Evolutionary conservation across 768 basidiomycete species (phyloP).

Genomic region (Termitomyces sp.): DNA sequence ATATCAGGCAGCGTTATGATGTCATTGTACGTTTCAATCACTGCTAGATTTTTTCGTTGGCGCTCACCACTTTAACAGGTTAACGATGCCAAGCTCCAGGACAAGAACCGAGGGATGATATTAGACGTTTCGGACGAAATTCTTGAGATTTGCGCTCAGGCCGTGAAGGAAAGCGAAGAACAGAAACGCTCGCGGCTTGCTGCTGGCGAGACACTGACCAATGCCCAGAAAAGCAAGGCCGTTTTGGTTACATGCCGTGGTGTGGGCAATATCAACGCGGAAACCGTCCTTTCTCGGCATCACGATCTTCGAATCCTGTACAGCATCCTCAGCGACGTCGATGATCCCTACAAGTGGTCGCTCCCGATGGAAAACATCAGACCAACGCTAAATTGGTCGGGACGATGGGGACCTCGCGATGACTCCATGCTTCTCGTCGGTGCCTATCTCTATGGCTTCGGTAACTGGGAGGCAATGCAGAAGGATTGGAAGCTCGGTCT

Average conservation of each 20-base stretch:
- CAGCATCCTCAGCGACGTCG: slow-evolving; percentile 69
- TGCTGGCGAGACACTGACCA: slow-evolving; percentile 85
- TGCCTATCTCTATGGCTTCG: slow-evolving; percentile 91
- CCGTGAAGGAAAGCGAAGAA: slow-evolving; percentile 81
- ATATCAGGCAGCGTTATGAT: slow-evolving; percentile 92
- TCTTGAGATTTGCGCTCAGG: slow-evolving; percentile 77
- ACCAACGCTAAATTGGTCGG: slow-evolving; percentile 94
- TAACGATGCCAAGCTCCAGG: slow-evolving; percentile 82
- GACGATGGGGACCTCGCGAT: slow-evolving; percentile 89
- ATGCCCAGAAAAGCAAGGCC: slow-evolving; percentile 96
- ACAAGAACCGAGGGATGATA: slow-evolving; percentile 94
- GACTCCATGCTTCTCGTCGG: slow-evolving; percentile 95
- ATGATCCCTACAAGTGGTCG: slow-evolving; percentile 78
- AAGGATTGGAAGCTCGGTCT: slow-evolving; percentile 84
- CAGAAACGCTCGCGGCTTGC: slow-evolving; percentile 75
- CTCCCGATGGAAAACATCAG: slow-evolving; percentile 94
- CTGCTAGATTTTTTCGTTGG: slow-evolving; percentile 1
- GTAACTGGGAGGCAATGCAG: slow-evolving; percentile 94
- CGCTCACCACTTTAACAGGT: slow-evolving; percentile 49
- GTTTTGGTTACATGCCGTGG: slow-evolving; percentile 89
- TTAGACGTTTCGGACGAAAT: slow-evolving; percentile 91
- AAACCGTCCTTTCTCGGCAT: slow-evolving; percentile 88
- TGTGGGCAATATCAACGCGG: slow-evolving; percentile 94
- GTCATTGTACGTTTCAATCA: slow-evolving; percentile 66
- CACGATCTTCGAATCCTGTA: slow-evolving; percentile 88